phyloP scores from a whole-genome alignment of 768 basidiomycete species.

The Amanita inopinata region DNA sequence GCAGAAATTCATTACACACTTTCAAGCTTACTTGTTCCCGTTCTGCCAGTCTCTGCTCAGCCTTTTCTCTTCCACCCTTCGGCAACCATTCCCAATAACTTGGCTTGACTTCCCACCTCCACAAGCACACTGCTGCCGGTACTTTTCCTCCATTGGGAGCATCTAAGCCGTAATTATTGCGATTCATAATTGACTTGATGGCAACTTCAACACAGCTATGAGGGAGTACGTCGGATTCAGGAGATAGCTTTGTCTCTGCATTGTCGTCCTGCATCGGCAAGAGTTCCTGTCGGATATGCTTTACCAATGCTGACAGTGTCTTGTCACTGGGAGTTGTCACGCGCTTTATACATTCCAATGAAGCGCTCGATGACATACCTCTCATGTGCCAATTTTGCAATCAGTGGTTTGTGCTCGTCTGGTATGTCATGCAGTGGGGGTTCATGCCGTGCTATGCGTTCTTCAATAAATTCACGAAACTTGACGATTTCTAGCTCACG shows the following conservation, averaged over 20 bases:
- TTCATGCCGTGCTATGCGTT: slow-evolving; percentile 34
- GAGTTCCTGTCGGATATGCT: slow-evolving; percentile 60
- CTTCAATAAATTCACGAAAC: slow-evolving; percentile 65
- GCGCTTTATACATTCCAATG: neutral
- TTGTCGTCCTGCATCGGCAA: slow-evolving; percentile 57
- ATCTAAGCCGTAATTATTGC: slow-evolving; percentile 79
- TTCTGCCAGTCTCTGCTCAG: slow-evolving; percentile 50
- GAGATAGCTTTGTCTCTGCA: slow-evolving; percentile 26
- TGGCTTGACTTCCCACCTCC: slow-evolving; percentile 81
- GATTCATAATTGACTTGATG: slow-evolving; percentile 51
- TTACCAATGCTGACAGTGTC: slow-evolving; percentile 48
- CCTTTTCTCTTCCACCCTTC: slow-evolving; percentile 53
- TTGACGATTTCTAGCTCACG: slow-evolving; percentile 55
- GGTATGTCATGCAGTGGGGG: slow-evolving; percentile 51
- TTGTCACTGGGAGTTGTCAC: slow-evolving; percentile 50
- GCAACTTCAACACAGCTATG: slow-evolving; percentile 52
- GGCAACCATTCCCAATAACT: slow-evolving; percentile 54
- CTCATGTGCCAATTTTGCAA: slow-evolving; percentile 80
- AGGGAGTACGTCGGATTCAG: slow-evolving; percentile 31
- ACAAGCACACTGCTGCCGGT: slow-evolving; percentile 59
- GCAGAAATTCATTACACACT: neutral
- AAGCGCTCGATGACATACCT: slow-evolving; percentile 42
- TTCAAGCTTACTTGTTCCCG: slow-evolving; percentile 46
- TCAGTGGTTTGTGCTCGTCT: slow-evolving; percentile 58
- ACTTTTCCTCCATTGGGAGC: slow-evolving; percentile 36